A percentile compares a stretch with the other conserved stretches of the same genome.
These are phyloP conservation scores for Cnidoscolus chayamansa DNA, from an alignment of 441 rosid genomes.

Conservation along the genomic window DNA sequence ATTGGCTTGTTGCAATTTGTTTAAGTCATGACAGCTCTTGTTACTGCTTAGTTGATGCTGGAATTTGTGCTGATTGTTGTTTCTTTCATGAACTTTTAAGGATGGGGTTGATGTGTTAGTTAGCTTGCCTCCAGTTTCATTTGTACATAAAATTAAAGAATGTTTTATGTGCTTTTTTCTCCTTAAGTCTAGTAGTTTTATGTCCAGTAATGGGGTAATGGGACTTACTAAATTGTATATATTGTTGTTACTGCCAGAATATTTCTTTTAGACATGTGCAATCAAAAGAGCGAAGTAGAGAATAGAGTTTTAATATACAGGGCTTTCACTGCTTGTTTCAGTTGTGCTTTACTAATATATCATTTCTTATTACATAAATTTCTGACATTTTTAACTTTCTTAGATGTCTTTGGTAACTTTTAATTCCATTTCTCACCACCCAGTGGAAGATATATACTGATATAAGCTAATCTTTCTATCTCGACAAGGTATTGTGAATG, in stretches of 20 bases:
- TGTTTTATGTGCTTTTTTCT: neutral
- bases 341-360: neutral
- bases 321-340: neutral
- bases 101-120: neutral
- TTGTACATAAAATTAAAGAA: neutral
- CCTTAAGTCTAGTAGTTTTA: neutral
- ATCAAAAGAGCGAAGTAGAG: neutral
- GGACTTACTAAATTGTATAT: neutral
- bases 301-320: neutral
- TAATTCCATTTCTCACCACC: neutral
- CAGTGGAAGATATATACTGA: conserved; percentile 8
- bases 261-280: neutral
- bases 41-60: conserved; percentile 2
- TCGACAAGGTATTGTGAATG: conserved; percentile 87
- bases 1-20: neutral
- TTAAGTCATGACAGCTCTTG: neutral
- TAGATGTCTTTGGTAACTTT: conserved; percentile 1
- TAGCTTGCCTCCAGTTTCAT: neutral
- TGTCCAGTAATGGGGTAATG: neutral
- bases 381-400: conserved; percentile 8
- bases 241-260: neutral
- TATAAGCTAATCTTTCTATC: conserved; percentile 18
- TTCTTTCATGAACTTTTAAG: neutral
- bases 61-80: conserved; percentile 6
- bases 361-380: neutral